Evolutionary conservation across 2,329 filamentous ascomycete species (phyloP).

Genomic region (Penicillium sp.): DNA sequence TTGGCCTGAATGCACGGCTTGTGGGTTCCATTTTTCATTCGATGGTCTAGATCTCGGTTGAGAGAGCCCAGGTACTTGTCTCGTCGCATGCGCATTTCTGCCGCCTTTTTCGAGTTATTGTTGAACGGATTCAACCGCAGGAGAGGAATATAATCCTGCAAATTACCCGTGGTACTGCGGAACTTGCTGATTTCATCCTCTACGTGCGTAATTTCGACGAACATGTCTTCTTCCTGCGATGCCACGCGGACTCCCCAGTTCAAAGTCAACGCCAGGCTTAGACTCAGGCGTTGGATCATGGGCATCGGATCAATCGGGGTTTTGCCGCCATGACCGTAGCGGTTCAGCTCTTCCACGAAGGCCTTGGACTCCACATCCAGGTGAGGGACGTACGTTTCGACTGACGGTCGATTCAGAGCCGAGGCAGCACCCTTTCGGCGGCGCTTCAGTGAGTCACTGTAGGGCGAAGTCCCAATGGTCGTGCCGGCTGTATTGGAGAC

Average conservation of each 20-base stretch:
- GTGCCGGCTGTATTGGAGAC: conserved; percentile 62
- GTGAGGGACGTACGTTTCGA: conserved; percentile 58
- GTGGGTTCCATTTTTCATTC: conserved; percentile 57
- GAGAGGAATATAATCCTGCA: conserved; percentile 72
- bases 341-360: conserved; percentile 57
- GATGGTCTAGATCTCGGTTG: conserved; percentile 55
- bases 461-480: conserved; percentile 64
- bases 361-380: conserved; percentile 59
- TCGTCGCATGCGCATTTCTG: conserved; percentile 55
- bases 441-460: conserved; percentile 60
- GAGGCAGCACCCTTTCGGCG: conserved; percentile 61
- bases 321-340: conserved; percentile 53
- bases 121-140: conserved; percentile 63
- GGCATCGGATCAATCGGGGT: conserved; percentile 60
- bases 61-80: conserved; percentile 57
- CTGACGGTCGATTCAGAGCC: conserved; percentile 60
- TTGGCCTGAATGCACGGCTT: conserved; percentile 64
- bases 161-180: conserved; percentile 71
- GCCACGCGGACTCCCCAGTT: conserved; percentile 62
- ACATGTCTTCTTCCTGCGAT: conserved; percentile 56
- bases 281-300: conserved; percentile 60
- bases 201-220: conserved; percentile 68
- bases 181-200: conserved; percentile 69
- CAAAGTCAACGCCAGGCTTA: conserved; percentile 59
- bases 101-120: conserved; percentile 53